Evolutionary conservation across 2,329 filamentous ascomycete genomes (phyloP).

Genomic region (Ascochyta koolunga): DNA sequence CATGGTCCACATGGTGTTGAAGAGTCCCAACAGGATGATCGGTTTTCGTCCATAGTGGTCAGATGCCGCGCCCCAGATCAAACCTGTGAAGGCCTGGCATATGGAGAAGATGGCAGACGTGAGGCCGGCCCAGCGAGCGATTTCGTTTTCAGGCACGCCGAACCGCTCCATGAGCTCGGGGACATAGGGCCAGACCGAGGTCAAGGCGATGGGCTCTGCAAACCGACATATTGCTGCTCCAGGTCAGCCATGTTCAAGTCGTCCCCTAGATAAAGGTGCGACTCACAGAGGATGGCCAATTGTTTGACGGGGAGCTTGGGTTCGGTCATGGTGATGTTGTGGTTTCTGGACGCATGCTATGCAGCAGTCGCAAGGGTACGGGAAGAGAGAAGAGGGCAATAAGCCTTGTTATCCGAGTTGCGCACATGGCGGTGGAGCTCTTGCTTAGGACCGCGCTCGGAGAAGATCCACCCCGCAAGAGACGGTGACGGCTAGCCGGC

Average conservation of each 20-base stretch:
- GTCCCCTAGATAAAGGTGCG: neutral
- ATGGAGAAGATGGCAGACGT: constrained; percentile 83
- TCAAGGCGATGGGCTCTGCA: constrained; percentile 89
- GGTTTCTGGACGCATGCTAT: constrained; percentile 12
- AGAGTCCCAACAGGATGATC: constrained; percentile 74
- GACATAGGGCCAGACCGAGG: constrained; percentile 93
- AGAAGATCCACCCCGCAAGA: constrained; percentile 20
- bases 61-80: constrained; percentile 86
- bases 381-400: neutral
- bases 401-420: constrained; percentile 5
- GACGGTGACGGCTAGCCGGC: constrained; percentile 21
- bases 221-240: constrained; percentile 85
- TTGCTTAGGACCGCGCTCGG: constrained; percentile 3
- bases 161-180: constrained; percentile 59
- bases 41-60: constrained; percentile 86
- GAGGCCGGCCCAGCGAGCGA: constrained; percentile 76
- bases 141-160: constrained; percentile 47
- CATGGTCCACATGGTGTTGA: constrained; percentile 81
- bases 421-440: constrained; percentile 11
- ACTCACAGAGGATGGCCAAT: constrained; percentile 47
- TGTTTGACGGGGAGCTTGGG: constrained; percentile 49
- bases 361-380: neutral
- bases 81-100: constrained; percentile 78
- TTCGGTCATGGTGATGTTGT: constrained; percentile 41
- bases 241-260: constrained; percentile 6